Percentiles rank a stretch among this genome's conserved stretches.
phyloP scores from a whole-genome alignment of 2,329 filamentous ascomycete genomes.

The Fusarium camptoceras region DNA sequence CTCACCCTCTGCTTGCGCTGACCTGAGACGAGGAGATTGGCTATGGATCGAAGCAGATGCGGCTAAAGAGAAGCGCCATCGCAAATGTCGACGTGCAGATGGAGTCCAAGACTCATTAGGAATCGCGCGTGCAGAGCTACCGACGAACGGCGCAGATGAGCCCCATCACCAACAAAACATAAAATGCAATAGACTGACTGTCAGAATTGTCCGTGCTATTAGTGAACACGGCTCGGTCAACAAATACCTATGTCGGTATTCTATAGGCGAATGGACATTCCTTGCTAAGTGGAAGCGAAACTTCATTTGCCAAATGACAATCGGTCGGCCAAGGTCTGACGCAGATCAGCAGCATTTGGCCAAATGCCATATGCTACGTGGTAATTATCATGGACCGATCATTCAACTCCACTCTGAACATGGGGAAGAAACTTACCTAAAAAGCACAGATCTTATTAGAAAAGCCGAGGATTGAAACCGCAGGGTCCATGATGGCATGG shows the following conservation, averaged over 20 bases:
- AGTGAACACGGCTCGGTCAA: conserved; percentile 14
- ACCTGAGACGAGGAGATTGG: conserved; percentile 45
- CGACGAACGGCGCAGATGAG: conserved; percentile 16
- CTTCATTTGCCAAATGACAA: conserved; percentile 15
- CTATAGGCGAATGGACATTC: conserved; percentile 20
- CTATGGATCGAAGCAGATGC: conserved; percentile 42
- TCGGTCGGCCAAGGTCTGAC: conserved; percentile 17
- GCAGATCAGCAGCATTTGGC: conserved; percentile 17
- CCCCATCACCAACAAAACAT: conserved; percentile 27
- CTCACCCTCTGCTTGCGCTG: conserved; percentile 34
- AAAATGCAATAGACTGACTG: conserved; percentile 2
- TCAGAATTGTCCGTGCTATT: conserved; percentile 19
- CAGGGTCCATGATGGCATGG: conserved; percentile 6
- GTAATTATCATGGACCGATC: conserved; percentile 21
- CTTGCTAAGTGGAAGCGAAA: conserved; percentile 14
- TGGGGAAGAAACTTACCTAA: conserved; percentile 26
- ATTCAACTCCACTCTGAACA: conserved; percentile 28
- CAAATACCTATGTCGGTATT: neutral
- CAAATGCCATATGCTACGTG: conserved; percentile 15
- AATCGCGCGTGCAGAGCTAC: conserved; percentile 26
- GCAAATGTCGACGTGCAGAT: conserved; percentile 40
- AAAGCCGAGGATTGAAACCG: conserved; percentile 4
- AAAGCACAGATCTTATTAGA: conserved; percentile 12
- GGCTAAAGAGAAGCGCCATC: conserved; percentile 43
- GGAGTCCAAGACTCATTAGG: conserved; percentile 31